Evolutionary conservation across 2,329 filamentous ascomycete species (phyloP).

Genomic region (Mollisiaceae sp.): DNA sequence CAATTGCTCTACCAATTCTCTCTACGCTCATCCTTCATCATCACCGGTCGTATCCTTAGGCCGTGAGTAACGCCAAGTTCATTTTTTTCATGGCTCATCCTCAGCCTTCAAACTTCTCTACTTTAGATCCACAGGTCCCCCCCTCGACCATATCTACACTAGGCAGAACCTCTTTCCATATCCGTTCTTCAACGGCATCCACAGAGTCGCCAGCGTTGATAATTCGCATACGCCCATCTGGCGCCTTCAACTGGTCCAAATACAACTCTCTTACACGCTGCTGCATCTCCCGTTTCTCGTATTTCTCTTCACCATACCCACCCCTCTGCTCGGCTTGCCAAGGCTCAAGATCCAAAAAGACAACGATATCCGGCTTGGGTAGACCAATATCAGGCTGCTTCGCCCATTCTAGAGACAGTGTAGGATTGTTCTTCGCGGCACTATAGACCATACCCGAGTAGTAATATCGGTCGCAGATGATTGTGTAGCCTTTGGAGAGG

Average conservation of each 20-base stretch:
- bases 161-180: slow-evolving; percentile 41
- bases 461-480: slow-evolving; percentile 93
- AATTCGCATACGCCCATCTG: slow-evolving; percentile 52
- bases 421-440: slow-evolving; percentile 79
- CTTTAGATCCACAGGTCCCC: slow-evolving; percentile 52
- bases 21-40: neutral
- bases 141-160: slow-evolving; percentile 54
- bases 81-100: neutral
- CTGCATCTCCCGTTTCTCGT: slow-evolving; percentile 87
- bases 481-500: slow-evolving; percentile 69
- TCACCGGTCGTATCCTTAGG: neutral
- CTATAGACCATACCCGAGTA: slow-evolving; percentile 94
- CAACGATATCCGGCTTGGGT: slow-evolving; percentile 82
- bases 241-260: slow-evolving; percentile 53
- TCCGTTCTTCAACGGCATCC: slow-evolving; percentile 60
- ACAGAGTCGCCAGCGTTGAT: slow-evolving; percentile 59
- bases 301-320: slow-evolving; percentile 89
- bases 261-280: slow-evolving; percentile 77
- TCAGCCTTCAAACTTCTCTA: slow-evolving; percentile 39
- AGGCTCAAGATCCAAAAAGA: slow-evolving; percentile 85
- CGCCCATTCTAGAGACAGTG: slow-evolving; percentile 77
- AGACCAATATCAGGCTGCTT: slow-evolving; percentile 84
- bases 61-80: neutral
- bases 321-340: slow-evolving; percentile 74
- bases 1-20: neutral